phyloP scores from a whole-genome alignment of 2,329 filamentous ascomycete species.

The Verruconis gallopava region DNA sequence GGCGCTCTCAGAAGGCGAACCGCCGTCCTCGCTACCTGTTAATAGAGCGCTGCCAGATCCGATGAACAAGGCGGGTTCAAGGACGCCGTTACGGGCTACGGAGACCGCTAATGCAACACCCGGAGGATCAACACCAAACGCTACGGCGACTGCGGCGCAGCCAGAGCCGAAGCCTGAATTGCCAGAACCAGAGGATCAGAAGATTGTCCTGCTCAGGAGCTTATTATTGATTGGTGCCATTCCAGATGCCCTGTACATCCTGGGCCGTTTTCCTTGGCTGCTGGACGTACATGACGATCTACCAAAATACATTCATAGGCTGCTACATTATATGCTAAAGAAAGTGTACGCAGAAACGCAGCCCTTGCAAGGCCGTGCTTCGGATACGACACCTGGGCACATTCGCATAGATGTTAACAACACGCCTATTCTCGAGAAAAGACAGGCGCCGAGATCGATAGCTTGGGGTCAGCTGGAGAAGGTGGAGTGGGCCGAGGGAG shows the following conservation, averaged over 20 bases:
- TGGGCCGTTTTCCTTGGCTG: conserved; percentile 88
- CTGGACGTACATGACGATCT: conserved; percentile 74
- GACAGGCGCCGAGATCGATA: conserved; percentile 36
- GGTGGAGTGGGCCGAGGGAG: conserved; percentile 53
- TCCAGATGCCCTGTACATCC: conserved; percentile 82
- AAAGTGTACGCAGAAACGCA: conserved; percentile 51
- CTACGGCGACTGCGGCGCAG: conserved; percentile 30
- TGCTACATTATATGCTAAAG: conserved; percentile 68
- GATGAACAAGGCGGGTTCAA: conserved; percentile 31
- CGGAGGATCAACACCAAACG: conserved; percentile 23
- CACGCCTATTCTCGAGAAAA: neutral
- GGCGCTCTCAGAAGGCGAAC: conserved; percentile 67
- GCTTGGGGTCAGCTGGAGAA: conserved; percentile 56
- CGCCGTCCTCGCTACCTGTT: conserved; percentile 29
- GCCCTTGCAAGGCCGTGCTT: conserved; percentile 30
- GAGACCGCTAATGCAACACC: conserved; percentile 10
- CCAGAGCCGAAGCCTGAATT: conserved; percentile 31
- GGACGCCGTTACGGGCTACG: conserved; percentile 11
- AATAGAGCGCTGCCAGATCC: conserved; percentile 37
- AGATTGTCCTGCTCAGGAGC: conserved; percentile 70
- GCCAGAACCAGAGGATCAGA: conserved; percentile 64
- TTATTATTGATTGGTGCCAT: conserved; percentile 83
- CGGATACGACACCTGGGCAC: conserved; percentile 27
- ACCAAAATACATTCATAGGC: conserved; percentile 68
- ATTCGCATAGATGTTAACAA: neutral